Base-by-base conservation (phyloP, 768 basidiomycete species). In the Neoboletus magnificus region DNA sequence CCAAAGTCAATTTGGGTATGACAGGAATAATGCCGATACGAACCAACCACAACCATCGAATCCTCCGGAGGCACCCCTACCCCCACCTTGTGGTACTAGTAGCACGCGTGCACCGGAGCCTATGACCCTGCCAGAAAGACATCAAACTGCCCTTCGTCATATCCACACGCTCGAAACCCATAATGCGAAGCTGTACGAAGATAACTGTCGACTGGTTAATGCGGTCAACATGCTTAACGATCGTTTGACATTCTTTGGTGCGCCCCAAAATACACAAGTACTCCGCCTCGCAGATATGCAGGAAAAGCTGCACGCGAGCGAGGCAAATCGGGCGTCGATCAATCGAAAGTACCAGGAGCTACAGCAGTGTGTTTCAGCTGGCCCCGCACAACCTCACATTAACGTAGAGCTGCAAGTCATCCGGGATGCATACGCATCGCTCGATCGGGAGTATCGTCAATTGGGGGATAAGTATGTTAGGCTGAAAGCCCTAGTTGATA, bases 101-200 rank as follows among this genome's bases (percentile, higher is more conserved):
- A 80, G 77, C 66, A 74, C 74, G 13, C 81, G 76, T 59, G 70
- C 79, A 23, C 61, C 71, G 5, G 81, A 81, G 57, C 72, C 71
- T 58, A 75, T 79, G 20, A 71, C 74, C 7, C 71, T 81, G 11
- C 46, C 42, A 18, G 68, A 73, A 18, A 58, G 35, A 8, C 44
- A 62, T 49, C 59, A 64, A 23, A n/a, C 32, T 15, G 39, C 57
- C 55, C 50, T 72, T 5, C 72, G 70, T 44, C 76, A 66, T 33
- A 47, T 82, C 32, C 68, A 68, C 30, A 47, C 59, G 1, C 56
- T 73, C 18, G 56, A 73, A 54, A 3, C 22, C 9, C 64, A 72
- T 9, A 74, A 74, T 40, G 39, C 62, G 50, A 73, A 66, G 52
- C 55, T 79, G 37, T 77, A 68, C 50, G 59, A 71, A 32, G 77